These are phyloP conservation scores for Mallotus japonicus DNA, from an alignment of 441 rosid species.

Conservation along the genomic window DNA sequence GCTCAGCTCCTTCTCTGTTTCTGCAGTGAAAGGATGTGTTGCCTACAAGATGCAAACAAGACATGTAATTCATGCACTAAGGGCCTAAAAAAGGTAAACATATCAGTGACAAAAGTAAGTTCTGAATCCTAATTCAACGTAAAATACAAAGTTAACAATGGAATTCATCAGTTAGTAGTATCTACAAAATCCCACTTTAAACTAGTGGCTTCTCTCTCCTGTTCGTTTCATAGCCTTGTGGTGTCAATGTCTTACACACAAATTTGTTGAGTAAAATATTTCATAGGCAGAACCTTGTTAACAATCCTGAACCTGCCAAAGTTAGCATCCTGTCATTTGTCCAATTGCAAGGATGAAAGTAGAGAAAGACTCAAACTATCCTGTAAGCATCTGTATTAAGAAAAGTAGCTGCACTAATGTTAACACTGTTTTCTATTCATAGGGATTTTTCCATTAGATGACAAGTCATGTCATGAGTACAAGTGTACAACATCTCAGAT, in stretches of 20 bases:
- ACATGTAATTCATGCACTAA: background rate
- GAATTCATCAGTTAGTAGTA: background rate
- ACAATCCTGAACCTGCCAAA: background rate
- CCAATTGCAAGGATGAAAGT: background rate
- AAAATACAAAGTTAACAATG: background rate
- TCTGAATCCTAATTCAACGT: background rate
- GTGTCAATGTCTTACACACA: background rate
- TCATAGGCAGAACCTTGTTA: too few relatives aligned
- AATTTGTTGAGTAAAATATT: too few relatives aligned
- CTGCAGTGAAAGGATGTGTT: conserved; percentile 54
- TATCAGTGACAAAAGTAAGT: background rate
- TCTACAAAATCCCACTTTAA: conserved; percentile 1
- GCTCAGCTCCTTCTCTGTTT: conserved; percentile 71
- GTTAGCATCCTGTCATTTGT: background rate
- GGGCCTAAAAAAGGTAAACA: background rate
- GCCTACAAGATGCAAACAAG: conserved; percentile 42
- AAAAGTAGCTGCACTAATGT: background rate
- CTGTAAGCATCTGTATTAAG: background rate
- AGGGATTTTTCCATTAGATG: background rate
- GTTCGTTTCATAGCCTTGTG: too few relatives aligned
- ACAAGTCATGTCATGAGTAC: background rate
- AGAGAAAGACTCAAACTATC: background rate
- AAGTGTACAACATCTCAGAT: background rate
- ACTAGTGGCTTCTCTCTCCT: background rate
- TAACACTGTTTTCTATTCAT: background rate